These are phyloP conservation scores for Hericium alpestre DNA, from an alignment of 768 basidiomycete genomes.

Conservation along the genomic window DNA sequence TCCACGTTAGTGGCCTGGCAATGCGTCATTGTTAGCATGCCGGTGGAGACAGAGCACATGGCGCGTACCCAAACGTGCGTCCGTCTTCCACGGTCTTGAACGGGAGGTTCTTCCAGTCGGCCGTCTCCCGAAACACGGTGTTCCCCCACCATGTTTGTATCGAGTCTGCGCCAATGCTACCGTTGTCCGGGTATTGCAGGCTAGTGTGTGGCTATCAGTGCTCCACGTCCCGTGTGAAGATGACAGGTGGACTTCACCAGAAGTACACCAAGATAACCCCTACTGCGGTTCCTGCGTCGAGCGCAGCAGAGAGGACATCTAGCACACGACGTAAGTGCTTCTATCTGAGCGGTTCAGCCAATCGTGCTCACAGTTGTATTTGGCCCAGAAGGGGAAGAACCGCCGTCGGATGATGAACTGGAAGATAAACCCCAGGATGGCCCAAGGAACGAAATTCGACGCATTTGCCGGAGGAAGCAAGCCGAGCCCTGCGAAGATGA, in stretches of 20 bases:
- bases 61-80: slow-evolving; percentile 20
- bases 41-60: slow-evolving; percentile 36
- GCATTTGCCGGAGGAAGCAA: slow-evolving; percentile 32
- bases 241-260: slow-evolving; percentile 6
- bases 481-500: slow-evolving; percentile 32
- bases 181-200: slow-evolving; percentile 25
- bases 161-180: slow-evolving; percentile 22
- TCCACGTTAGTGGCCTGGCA: background rate
- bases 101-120: slow-evolving; percentile 19
- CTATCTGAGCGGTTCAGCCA: slow-evolving; percentile 1
- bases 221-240: background rate
- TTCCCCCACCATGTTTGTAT: slow-evolving; percentile 30
- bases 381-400: slow-evolving; percentile 28
- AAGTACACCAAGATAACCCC: slow-evolving; percentile 20
- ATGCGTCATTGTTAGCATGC: background rate
- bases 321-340: background rate
- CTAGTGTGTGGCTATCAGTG: background rate
- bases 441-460: slow-evolving; percentile 29
- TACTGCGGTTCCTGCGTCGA: slow-evolving; percentile 20
- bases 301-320: slow-evolving; percentile 21
- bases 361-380: slow-evolving; percentile 23
- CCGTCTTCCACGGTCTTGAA: slow-evolving; percentile 14
- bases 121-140: slow-evolving; percentile 23
- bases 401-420: slow-evolving; percentile 25
- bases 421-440: slow-evolving; percentile 26